These are phyloP conservation scores for Psilocybe cubensis DNA, from an alignment of 768 basidiomycete species.

Conservation along the genomic window DNA sequence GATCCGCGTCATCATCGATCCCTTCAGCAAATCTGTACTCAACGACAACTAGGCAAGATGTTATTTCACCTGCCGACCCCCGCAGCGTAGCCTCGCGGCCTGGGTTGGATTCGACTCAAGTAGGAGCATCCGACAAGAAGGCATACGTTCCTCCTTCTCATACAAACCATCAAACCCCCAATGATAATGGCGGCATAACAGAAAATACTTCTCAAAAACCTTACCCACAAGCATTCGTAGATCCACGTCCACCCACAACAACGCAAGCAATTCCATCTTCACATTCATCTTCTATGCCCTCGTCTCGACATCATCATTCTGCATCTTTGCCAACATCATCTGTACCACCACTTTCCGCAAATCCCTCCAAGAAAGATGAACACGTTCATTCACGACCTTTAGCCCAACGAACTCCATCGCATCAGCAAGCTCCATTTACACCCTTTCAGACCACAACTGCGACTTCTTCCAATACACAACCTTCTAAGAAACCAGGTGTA, in stretches of 20 bases:
- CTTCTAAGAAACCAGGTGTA: conserved; percentile 10
- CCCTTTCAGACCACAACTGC: conserved; percentile 7
- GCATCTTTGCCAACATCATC: background rate
- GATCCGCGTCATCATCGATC: background rate
- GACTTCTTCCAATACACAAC: background rate
- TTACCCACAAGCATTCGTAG: background rate
- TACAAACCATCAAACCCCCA: background rate
- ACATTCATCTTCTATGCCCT: background rate
- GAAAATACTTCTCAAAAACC: background rate
- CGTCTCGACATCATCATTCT: conserved; percentile 1
- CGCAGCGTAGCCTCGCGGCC: background rate
- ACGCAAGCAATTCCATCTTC: background rate
- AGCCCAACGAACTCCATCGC: conserved; percentile 11
- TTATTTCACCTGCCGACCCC: background rate
- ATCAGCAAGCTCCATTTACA: background rate
- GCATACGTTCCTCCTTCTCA: background rate
- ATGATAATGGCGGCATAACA: background rate
- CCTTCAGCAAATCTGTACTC: background rate
- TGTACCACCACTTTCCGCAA: background rate
- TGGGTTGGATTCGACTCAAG: background rate
- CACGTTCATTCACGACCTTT: background rate
- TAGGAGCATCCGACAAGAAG: background rate
- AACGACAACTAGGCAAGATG: background rate
- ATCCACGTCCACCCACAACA: background rate
- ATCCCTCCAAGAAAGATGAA: background rate